Evolutionary conservation across 2,329 filamentous ascomycete genomes (phyloP), one percentile per base, ranked within the genome.

Genomic region (Tricladium varicosporioides): DNA sequence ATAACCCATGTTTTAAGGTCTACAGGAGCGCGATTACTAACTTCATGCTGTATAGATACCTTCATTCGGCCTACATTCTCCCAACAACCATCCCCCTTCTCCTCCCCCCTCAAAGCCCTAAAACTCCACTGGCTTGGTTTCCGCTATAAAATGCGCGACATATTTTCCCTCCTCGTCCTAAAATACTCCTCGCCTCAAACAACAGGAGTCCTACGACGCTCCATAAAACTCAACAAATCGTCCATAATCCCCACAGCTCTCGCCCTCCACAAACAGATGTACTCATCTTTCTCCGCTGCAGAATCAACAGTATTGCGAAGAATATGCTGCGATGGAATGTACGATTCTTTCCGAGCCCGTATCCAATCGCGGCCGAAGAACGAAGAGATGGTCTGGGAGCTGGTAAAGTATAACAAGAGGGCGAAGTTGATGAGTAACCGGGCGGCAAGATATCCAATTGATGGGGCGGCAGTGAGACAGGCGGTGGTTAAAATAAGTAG

Each of bases 401-500:
- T 87, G 40, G 68, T 85, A 27, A 69, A 71, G 42, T 81, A 85
- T 73, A 77, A 76, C 56, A 66, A 68, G 47, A 59, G 56, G 18
- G 48, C 69, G 18, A 68, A 60, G 54, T 32, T 71, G 40, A 57
- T 82, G 44, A 82, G 81, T 57, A 79, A 85, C 72, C 78, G 81
- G 64, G 71, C 82, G 9, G 71, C 75, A 45, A 70, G 75, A 31
- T 69, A 83, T 49, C 76, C 80, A 13, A 65, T 74, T 3, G 73
- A 75, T 8, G 72, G 76, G 40, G 71, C 72, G 55, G 67, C 70
- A 7, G 64, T 86, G 53, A 78, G 82, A 65, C 81, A 84, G 73
- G 83, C 78, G 22, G 79, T 87, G n/a, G 83, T 89, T 48, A 75
- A 76, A 56, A 81, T 89, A 60, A 69, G 73, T 27, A 84, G 80